Percentiles rank a stretch among this genome's conserved stretches.
These are phyloP conservation scores for Cutaneotrichosporon mucoides DNA, from an alignment of 1,284 basidiomycete species.

Conservation along the genomic window DNA sequence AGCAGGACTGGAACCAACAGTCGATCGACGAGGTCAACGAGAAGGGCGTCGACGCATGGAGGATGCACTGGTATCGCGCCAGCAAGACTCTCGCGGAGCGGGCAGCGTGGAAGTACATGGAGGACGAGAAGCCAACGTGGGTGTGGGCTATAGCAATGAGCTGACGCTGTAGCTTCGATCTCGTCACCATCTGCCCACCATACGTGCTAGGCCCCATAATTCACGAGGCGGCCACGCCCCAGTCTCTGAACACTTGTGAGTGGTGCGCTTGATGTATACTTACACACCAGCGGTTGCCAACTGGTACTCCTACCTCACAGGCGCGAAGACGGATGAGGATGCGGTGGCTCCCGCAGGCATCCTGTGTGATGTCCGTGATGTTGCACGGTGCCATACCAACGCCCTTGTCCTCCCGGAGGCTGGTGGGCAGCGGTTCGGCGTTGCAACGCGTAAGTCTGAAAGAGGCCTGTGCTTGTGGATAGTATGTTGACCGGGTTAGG, in stretches of 20 bases:
- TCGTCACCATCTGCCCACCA: constrained; percentile 27
- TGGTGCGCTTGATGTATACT: too few relatives aligned
- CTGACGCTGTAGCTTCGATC: constrained; percentile 10
- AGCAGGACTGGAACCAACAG: constrained; percentile 30
- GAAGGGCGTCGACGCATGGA: constrained; percentile 26
- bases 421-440: constrained; percentile 22
- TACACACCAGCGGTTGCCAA: constrained; percentile 12
- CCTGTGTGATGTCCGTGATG: constrained; percentile 28
- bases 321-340: constrained; percentile 26
- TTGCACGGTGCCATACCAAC: constrained; percentile 22
- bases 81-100: constrained; percentile 45
- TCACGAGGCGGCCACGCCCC: constrained; percentile 19
- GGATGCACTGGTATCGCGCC: constrained; percentile 39
- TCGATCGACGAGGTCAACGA: constrained; percentile 26
- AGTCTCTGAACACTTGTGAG: constrained; percentile 22
- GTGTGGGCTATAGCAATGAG: too few relatives aligned
- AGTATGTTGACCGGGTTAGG: background rate
- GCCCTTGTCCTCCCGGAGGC: constrained; percentile 21
- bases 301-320: constrained; percentile 25
- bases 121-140: constrained; percentile 26
- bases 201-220: constrained; percentile 31
- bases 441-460: constrained; percentile 11
- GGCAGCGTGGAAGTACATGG: constrained; percentile 41
- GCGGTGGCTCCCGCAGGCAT: constrained; percentile 25
- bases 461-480: too few relatives aligned